Conservation (phyloP, 768 basidiomycete species). For the Candolleomyces efflorescens region DNA sequence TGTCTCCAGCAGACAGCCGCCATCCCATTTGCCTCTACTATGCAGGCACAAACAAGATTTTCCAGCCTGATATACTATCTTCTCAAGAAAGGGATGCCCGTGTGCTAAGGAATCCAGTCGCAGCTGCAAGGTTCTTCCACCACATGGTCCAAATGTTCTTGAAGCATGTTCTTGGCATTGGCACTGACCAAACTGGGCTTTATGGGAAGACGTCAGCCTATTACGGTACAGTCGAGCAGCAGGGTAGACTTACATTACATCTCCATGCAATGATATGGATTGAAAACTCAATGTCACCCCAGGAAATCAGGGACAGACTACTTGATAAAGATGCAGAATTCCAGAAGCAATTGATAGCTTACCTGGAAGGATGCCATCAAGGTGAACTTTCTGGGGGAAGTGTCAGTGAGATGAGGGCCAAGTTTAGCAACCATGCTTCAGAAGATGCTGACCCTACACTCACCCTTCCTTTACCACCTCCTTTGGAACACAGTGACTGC, state of each 20-base stretch:
- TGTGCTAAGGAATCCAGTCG: conserved; percentile 20
- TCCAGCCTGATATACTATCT: conserved; percentile 13
- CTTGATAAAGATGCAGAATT: conserved; percentile 21
- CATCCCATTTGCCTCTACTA: conserved; percentile 33
- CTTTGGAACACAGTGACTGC: background rate
- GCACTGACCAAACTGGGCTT: conserved; percentile 15
- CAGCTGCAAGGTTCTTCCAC: conserved; percentile 29
- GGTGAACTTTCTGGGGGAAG: conserved; percentile 27
- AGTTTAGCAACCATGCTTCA: background rate
- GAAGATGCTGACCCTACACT: conserved; percentile 19
- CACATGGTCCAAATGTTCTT: conserved; percentile 26
- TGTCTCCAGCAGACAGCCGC: conserved; percentile 27
- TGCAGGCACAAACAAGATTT: conserved; percentile 20
- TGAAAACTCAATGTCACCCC: conserved; percentile 18
- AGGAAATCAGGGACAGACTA: conserved; percentile 25
- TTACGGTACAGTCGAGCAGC: conserved; percentile 38
- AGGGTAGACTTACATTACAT: conserved; percentile 32
- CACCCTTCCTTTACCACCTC: conserved; percentile 20
- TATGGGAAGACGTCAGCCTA: conserved; percentile 27
- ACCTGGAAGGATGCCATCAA: conserved; percentile 25
- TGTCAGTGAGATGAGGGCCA: conserved; percentile 11
- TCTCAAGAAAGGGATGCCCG: conserved; percentile 4
- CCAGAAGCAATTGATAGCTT: conserved; percentile 21
- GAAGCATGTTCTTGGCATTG: conserved; percentile 22
- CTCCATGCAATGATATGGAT: conserved; percentile 34